phyloP scores from a whole-genome alignment of 129 eudicot species.

The Glebionis coronaria region DNA sequence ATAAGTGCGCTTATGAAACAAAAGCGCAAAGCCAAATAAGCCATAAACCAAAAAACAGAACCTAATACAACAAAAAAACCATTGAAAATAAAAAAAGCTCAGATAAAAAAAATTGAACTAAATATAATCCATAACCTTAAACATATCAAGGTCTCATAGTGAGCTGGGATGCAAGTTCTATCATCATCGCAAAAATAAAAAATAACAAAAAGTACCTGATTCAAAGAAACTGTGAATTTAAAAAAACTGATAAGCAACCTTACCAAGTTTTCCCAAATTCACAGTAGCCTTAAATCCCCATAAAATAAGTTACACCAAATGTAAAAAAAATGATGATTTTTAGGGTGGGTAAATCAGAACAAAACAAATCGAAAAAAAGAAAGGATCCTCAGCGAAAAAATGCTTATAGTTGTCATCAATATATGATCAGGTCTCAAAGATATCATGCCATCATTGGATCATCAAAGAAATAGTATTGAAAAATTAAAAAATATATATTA shows the following conservation, averaged over 20 bases:
- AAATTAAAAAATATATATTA: not conserved
- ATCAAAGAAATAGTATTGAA: too few species aligned
- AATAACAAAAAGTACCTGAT: too few species aligned
- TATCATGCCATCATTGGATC: conserved; percentile 45
- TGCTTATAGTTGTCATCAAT: conserved; percentile 40
- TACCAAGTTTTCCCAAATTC: too few species aligned
- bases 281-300: too few species aligned
- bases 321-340: not conserved
- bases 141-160: conserved; percentile 41
- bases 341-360: conserved; percentile 22
- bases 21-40: too few species aligned
- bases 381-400: conserved; percentile 36
- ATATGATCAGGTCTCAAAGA: conserved; percentile 50
- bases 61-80: too few species aligned
- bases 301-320: too few species aligned
- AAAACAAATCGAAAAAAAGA: not conserved
- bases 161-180: conserved; percentile 48
- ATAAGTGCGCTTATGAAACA: too few species aligned
- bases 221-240: too few species aligned
- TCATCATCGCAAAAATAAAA: conserved; percentile 35
- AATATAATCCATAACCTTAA: conserved; percentile 35
- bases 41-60: too few species aligned
- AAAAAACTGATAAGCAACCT: too few species aligned
- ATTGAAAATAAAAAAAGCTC: conserved; percentile 6
- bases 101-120: conserved; percentile 26